A percentile compares a stretch with the other conserved stretches of the same genome.
Conservation (phyloP, 495 filamentous ascomycete genomes). For the Usnea hakonensis region DNA sequence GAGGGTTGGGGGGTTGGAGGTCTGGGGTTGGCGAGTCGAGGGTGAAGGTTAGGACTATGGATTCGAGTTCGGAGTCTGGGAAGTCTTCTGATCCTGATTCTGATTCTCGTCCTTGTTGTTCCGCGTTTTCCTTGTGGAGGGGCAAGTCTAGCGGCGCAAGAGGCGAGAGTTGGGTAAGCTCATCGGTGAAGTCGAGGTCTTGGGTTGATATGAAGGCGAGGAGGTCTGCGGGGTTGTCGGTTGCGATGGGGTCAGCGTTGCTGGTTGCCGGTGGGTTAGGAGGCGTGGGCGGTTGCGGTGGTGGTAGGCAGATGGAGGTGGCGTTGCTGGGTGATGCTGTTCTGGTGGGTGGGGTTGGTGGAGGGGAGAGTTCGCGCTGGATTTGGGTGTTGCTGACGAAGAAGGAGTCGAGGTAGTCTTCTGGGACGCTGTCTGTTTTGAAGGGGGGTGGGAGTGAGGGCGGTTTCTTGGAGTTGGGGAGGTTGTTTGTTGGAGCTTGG, state of each 20-base stretch:
- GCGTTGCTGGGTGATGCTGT: background rate
- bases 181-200: constrained; percentile 19
- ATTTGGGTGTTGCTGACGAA: constrained; percentile 26
- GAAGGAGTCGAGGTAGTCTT: constrained; percentile 16
- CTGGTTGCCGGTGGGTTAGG: background rate
- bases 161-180: background rate
- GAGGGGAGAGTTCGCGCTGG: constrained; percentile 20
- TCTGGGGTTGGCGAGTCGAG: background rate
- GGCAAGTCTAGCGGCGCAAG: background rate
- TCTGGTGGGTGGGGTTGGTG: background rate
- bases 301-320: too few relatives aligned
- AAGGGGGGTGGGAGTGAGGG: background rate
- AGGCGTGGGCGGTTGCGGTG: background rate
- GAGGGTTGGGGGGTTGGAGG: background rate
- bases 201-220: constrained; percentile 20
- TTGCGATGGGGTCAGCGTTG: background rate
- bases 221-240: constrained; percentile 6
- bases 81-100: constrained; percentile 12
- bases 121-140: background rate
- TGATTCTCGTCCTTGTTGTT: background rate
- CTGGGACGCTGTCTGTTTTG: background rate
- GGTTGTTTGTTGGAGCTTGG: background rate
- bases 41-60: constrained; percentile 1
- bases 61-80: constrained; percentile 14
- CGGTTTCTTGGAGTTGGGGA: background rate